Percentiles rank a stretch among this genome's conserved stretches.
Evolutionary conservation across 768 basidiomycete species (phyloP).

Genomic region (Tremella mesenterica): DNA sequence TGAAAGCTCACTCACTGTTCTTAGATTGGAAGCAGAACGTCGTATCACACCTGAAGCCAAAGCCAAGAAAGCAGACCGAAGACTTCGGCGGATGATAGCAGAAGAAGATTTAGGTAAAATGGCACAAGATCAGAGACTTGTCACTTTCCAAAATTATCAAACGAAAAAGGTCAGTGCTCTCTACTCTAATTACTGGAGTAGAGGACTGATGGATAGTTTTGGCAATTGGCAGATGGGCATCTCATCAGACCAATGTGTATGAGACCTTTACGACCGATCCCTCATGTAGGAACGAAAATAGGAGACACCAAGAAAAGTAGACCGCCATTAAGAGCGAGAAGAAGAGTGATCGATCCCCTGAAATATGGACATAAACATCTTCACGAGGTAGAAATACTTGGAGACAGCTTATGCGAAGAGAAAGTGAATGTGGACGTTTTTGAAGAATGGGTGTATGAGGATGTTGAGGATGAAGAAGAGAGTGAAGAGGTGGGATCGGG

Average conservation of each 20-base stretch:
- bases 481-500: conserved; percentile 3
- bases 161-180: conserved; percentile 11
- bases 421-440: conserved; percentile 6
- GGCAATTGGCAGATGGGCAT: conserved; percentile 13
- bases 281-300: not conserved
- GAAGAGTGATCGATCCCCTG: conserved; percentile 36
- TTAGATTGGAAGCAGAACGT: conserved; percentile 16
- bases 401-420: not conserved
- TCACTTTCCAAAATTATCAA: conserved; percentile 14
- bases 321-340: conserved; percentile 23
- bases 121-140: conserved; percentile 34
- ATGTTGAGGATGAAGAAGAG: conserved; percentile 7
- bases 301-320: conserved; percentile 4
- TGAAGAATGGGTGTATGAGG: conserved; percentile 15
- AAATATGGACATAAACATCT: conserved; percentile 24
- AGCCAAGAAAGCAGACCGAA: conserved; percentile 12
- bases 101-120: conserved; percentile 31
- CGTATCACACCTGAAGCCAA: conserved; percentile 7
- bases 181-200: not conserved
- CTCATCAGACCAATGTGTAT: conserved; percentile 38
- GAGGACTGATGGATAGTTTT: conserved; percentile 17
- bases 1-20: not conserved
- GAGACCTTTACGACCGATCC: conserved; percentile 36
- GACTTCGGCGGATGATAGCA: conserved; percentile 14
- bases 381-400: conserved; percentile 1